Conservation (phyloP, 306 rosid genomes). For the Canavalia gladiata region DNA sequence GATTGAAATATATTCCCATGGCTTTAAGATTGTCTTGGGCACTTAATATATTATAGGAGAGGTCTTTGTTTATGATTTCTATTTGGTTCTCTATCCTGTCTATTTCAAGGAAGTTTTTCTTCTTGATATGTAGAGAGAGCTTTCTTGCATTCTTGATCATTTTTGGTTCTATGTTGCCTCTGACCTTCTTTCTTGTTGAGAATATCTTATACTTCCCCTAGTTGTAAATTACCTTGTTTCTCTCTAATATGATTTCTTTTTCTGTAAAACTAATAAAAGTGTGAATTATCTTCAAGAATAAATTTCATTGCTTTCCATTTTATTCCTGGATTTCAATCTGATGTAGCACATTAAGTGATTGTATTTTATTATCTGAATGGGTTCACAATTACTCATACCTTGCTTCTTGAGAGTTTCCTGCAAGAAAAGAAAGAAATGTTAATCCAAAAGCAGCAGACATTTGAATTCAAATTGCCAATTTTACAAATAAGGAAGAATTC, state of each 20-base stretch:
- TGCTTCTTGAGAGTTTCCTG: not conserved
- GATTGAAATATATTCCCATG: not conserved
- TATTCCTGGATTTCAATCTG: not conserved
- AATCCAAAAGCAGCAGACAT: not conserved
- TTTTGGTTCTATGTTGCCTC: no score
- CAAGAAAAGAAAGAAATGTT: not conserved
- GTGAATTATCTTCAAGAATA: not conserved
- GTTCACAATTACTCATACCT: not conserved
- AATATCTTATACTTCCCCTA: no score
- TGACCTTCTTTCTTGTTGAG: no score
- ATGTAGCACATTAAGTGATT: not conserved
- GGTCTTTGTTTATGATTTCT: no score
- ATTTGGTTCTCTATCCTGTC: no score
- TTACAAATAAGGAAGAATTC: conserved; percentile 3
- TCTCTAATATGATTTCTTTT: no score
- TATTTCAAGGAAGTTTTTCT: no score
- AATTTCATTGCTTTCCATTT: not conserved
- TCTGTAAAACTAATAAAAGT: no score
- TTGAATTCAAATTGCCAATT: not conserved
- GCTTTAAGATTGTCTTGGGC: not conserved
- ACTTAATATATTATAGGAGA: no score
- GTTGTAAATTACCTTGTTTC: no score
- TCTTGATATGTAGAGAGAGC: no score
- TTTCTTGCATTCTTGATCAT: no score
- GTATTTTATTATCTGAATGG: not conserved